Evolutionary conservation across 78 protist species (phyloP).

Genomic region (Dictyostelium discoideum): dicty_2.7 NC_007091.3:1606501-1607000

Average conservation of each 20-base stretch:
- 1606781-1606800: constrained; percentile 17
- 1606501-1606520: not conserved
- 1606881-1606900: constrained; percentile 24
- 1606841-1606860: too few species aligned
- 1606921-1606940: constrained; percentile 58
- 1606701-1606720: constrained; percentile 21
- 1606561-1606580: constrained; percentile 25
- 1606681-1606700: not conserved
- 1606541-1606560: not conserved
- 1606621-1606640: not conserved
- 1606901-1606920: constrained; percentile 13
- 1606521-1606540: not conserved
- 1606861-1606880: constrained; percentile 7
- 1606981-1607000: constrained; percentile 59
- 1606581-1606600: constrained; percentile 43
- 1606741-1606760: constrained; percentile 60
- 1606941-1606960: constrained; percentile 31
- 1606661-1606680: not conserved
- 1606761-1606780: constrained; percentile 62
- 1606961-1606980: constrained; percentile 9
- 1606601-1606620: constrained; percentile 66
- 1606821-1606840: not conserved
- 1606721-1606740: constrained; percentile 59
- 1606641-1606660: not conserved
- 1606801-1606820: not conserved